Conservation (phyloP, 1,284 basidiomycete genomes). For the Moniliella sp. region DNA sequence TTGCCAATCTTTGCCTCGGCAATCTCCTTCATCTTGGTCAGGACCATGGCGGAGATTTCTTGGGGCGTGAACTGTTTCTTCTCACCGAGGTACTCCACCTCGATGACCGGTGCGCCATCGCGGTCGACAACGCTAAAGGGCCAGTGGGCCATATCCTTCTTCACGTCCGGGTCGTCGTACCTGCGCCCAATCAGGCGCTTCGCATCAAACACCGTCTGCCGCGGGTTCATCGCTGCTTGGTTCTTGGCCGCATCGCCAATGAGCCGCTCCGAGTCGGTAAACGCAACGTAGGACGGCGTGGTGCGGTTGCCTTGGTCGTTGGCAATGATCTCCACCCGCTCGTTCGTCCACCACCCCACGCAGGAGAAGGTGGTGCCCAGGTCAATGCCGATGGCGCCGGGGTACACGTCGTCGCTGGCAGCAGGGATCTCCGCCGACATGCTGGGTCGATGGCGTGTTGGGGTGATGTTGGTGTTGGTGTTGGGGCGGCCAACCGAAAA, state of each 20-base stretch:
- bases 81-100: constrained; percentile 44
- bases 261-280: constrained; percentile 87
- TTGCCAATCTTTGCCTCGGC: constrained; percentile 47
- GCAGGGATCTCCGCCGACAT: constrained; percentile 30
- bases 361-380: constrained; percentile 66
- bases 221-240: constrained; percentile 76
- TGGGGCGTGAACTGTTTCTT: constrained; percentile 44
- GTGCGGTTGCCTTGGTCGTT: constrained; percentile 69
- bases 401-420: constrained; percentile 58
- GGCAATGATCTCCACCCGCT: constrained; percentile 34
- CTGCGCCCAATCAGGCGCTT: constrained; percentile 81
- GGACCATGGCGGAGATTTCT: constrained; percentile 88
- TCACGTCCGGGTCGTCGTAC: constrained; percentile 51
- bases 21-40: constrained; percentile 86
- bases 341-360: constrained; percentile 35
- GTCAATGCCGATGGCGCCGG: constrained; percentile 82
- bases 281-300: constrained; percentile 95
- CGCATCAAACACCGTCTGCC: constrained; percentile 43
- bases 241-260: constrained; percentile 58
- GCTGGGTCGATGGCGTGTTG: too few species aligned
- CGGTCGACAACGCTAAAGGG: constrained; percentile 44
- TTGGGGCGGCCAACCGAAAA: too few species aligned
- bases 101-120: constrained; percentile 42
- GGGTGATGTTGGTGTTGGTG: too few species aligned
- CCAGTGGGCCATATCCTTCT: constrained; percentile 54